phyloP scores from a whole-genome alignment of 768 basidiomycete genomes.

The Lactifluus hygrophoroides region DNA sequence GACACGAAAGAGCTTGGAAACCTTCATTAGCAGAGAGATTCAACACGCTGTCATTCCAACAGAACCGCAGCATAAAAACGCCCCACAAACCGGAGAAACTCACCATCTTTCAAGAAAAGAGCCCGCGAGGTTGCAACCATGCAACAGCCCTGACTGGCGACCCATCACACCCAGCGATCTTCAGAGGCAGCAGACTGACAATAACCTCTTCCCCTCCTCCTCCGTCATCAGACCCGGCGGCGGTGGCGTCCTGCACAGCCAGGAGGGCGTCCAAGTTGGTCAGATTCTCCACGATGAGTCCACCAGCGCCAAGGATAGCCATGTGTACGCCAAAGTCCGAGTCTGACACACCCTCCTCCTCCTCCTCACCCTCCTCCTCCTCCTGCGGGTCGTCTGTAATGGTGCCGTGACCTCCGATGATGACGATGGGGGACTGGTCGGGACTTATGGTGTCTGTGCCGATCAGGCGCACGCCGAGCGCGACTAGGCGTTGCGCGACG shows the following conservation, averaged over 20 bases:
- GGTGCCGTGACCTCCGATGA: not conserved
- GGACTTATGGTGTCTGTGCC: conserved; percentile 26
- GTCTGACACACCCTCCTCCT: no score
- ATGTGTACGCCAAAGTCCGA: conserved; percentile 22
- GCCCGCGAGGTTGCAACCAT: conserved; percentile 4
- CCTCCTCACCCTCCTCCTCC: not conserved
- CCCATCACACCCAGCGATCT: conserved; percentile 23
- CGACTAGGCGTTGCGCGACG: conserved; percentile 22
- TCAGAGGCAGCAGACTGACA: conserved; percentile 24
- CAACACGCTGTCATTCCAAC: not conserved
- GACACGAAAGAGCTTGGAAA: not conserved
- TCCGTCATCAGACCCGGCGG: no score
- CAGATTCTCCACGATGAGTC: conserved; percentile 26
- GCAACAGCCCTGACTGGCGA: conserved; percentile 26
- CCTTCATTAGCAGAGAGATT: not conserved
- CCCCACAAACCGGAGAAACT: no score
- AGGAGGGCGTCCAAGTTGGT: conserved; percentile 21
- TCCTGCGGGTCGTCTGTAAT: not conserved
- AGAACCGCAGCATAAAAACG: not conserved
- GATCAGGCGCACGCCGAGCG: conserved; percentile 22
- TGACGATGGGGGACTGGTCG: conserved; percentile 20
- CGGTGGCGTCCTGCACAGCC: conserved; percentile 6
- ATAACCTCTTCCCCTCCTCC: conserved; percentile 1
- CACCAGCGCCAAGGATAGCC: conserved; percentile 20
- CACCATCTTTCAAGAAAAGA: not conserved